These are phyloP conservation scores for Cytospora piceicola DNA, from an alignment of 2,329 filamentous ascomycete genomes.

Conservation along the genomic window DNA sequence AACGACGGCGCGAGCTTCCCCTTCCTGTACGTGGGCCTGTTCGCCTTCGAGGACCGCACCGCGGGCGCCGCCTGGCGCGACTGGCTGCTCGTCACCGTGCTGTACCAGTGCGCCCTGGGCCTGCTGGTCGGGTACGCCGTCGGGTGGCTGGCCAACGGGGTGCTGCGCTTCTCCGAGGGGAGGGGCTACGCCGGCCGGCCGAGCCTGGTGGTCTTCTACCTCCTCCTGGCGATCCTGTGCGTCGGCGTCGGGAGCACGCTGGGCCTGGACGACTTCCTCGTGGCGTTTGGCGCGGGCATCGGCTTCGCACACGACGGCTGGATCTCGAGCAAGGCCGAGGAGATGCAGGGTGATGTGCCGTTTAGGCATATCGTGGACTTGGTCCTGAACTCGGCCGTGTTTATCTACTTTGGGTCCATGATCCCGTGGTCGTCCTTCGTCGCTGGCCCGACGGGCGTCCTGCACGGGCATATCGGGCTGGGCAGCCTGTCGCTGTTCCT, in stretches of 20 bases:
- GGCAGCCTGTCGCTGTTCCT: slow-evolving; percentile 32
- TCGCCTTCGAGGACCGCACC: slow-evolving; percentile 16
- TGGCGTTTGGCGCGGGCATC: slow-evolving; percentile 37
- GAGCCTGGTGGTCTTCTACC: slow-evolving; percentile 36
- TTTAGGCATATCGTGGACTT: slow-evolving; percentile 34
- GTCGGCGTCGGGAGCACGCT: slow-evolving; percentile 36
- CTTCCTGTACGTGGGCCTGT: slow-evolving; percentile 23
- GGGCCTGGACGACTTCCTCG: slow-evolving; percentile 37
- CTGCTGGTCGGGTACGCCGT: slow-evolving; percentile 65
- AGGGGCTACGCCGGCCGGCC: slow-evolving; percentile 21
- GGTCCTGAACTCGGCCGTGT: slow-evolving; percentile 35
- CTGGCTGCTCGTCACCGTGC: slow-evolving; percentile 72
- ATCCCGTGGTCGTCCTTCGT: slow-evolving; percentile 34
- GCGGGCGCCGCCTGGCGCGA: slow-evolving; percentile 58
- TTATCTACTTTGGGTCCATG: slow-evolving; percentile 36
- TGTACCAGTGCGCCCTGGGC: slow-evolving; percentile 67
- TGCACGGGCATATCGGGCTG: slow-evolving; percentile 30
- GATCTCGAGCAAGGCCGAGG: slow-evolving; percentile 27
- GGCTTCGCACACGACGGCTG: slow-evolving; percentile 27
- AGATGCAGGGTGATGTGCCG: slow-evolving; percentile 28
- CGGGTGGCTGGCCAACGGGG: slow-evolving; percentile 69
- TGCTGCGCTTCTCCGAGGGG: slow-evolving; percentile 27
- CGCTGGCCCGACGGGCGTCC: neutral
- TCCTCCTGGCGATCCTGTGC: slow-evolving; percentile 36
- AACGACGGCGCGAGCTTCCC: slow-evolving; percentile 45